A percentile compares a stretch with the other conserved stretches of the same genome.
Evolutionary conservation across 139 green algal genomes (phyloP).

Genomic region (Tetratostichococcus sp.): DNA sequence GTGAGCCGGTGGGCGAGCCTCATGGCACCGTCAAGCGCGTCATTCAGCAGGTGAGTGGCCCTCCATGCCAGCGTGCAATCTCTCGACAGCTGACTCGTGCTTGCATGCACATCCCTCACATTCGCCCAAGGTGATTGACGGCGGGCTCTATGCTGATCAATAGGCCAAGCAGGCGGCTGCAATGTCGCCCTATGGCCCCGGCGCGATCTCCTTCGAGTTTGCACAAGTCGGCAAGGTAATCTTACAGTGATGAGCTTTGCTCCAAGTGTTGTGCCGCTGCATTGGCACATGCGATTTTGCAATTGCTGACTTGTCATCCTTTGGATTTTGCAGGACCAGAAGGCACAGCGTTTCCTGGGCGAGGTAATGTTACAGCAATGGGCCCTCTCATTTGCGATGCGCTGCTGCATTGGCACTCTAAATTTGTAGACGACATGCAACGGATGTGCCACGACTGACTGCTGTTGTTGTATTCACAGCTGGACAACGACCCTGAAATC

Average conservation of each 20-base stretch:
- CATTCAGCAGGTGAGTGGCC: slow-evolving; percentile 12
- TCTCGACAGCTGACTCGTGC: neutral
- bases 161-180: neutral
- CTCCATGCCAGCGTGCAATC: no score
- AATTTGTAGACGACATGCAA: no score
- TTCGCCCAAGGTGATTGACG: neutral
- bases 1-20: slow-evolving; percentile 19
- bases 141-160: no score
- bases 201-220: slow-evolving; percentile 2
- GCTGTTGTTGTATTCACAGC: neutral
- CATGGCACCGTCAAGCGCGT: slow-evolving; percentile 3
- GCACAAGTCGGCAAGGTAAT: neutral
- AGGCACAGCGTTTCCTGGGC: neutral
- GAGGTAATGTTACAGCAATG: neutral
- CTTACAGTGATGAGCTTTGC: neutral
- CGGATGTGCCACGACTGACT: no score
- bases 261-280: neutral
- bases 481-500: slow-evolving; percentile 1
- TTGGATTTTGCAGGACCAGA: neutral
- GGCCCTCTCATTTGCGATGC: no score
- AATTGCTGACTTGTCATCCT: neutral
- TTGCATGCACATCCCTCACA: neutral
- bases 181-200: neutral
- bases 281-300: neutral
- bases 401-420: no score